Base-by-base conservation (phyloP, 305 asterid species). In the Fraxinus albicans region DNA sequence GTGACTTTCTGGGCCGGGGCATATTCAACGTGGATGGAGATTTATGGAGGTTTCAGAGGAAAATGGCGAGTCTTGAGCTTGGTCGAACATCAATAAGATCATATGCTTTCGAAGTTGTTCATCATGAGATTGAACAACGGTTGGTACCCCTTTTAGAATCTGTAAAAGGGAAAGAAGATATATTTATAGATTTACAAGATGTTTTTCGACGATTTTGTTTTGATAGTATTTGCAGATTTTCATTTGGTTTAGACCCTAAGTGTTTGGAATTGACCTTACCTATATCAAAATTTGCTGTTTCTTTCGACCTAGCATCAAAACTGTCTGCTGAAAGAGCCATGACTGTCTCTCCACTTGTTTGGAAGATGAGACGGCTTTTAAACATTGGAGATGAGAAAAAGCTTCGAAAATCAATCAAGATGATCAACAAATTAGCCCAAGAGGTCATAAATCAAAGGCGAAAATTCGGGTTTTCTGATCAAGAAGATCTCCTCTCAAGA, bases 11-110 rank as follows among this genome's bases (percentile, higher is more conserved):
- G 31, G 89, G 89, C 3, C 79, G 79, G 3, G 89, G 89, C n/a
- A 87, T 87, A 15, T 87, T 87, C 85, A 85, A 84, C 9, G 89
- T 87, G 8, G 89, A 87, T 50, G 89, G 89, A 0, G 88, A 87
- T 60, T 80, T 80, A 0, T 87, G 89, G 89, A 82, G 69, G 38
- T 83, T 87, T 33, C 89, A 87, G 35, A 86, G 86, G 50, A 87
- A 87, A 77, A 63, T 63, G 73, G 33, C 33, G 1, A 63, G 73
- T 63, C 73, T 63, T 3, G 73, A 63, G 73, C 73, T 87, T 13
- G 84, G 86, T 12, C 80, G 84, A 8, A 21, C 81, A 0, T 82
- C 89, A 1, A 75, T 80, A 10, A 27, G 86, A n/a, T 77, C 86
- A 0, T 84, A 79, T 3, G 89, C 88, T 3, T 84, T 87, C 8